These are phyloP conservation scores for Pestalotiopsis sp. DNA, from an alignment of 2,329 filamentous ascomycete species.

Conservation along the genomic window DNA sequence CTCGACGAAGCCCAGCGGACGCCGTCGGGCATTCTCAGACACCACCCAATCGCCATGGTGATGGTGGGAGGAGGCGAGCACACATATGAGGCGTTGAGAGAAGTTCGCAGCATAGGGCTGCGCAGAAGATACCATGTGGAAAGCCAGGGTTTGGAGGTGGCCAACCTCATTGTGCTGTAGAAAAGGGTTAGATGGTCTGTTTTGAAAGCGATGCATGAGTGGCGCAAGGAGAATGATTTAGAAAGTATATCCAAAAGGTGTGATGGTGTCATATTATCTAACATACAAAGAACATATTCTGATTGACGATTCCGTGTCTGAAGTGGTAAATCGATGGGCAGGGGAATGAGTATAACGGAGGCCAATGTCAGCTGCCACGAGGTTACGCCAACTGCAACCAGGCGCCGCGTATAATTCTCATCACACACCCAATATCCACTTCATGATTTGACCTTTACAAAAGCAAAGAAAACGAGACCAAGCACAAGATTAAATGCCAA, in stretches of 20 bases:
- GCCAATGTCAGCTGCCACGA: background rate
- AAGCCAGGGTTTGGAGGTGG: conserved; percentile 78
- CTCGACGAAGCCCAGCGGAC: conserved; percentile 76
- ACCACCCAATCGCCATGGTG: conserved; percentile 78
- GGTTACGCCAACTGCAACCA: background rate
- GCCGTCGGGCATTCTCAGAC: conserved; percentile 67
- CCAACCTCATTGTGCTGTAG: conserved; percentile 73
- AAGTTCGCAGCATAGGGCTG: conserved; percentile 71
- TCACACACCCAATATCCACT: background rate
- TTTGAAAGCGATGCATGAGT: conserved; percentile 2
- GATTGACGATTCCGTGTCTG: background rate
- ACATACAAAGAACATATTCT: background rate
- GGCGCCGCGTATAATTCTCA: background rate
- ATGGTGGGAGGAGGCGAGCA: conserved; percentile 76
- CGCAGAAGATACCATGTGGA: conserved; percentile 78
- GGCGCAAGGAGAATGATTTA: background rate
- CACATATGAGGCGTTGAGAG: conserved; percentile 64
- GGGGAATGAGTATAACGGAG: background rate
- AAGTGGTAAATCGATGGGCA: background rate
- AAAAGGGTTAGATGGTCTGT: background rate
- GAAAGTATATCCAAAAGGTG: no score
- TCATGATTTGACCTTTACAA: background rate
- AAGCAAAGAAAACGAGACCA: background rate
- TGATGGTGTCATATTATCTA: background rate
- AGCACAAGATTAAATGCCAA: background rate